phyloP scores from a whole-genome alignment of 352 stramenopile species.

The Blastocystis sp. region DNA sequence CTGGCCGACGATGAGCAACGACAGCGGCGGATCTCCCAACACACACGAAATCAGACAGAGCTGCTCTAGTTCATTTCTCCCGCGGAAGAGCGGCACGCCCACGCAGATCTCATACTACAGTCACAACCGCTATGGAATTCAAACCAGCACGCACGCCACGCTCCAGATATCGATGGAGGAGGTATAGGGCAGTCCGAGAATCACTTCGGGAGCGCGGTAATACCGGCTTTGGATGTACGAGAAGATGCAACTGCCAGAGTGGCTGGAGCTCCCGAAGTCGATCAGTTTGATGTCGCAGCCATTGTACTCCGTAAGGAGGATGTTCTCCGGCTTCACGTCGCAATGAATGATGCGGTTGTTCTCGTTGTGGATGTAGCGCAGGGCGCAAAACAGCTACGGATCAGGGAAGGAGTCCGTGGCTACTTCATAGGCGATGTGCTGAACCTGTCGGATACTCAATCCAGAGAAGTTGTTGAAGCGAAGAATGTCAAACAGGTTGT shows the following conservation, averaged over 20 bases:
- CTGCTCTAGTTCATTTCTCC: slow-evolving; percentile 80
- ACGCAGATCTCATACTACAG: slow-evolving; percentile 77
- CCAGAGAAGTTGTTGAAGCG: slow-evolving; percentile 79
- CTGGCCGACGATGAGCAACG: slow-evolving; percentile 8
- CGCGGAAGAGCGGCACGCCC: slow-evolving; percentile 81
- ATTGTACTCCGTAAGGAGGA: slow-evolving; percentile 77
- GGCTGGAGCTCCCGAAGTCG: slow-evolving; percentile 83
- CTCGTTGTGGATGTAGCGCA: slow-evolving; percentile 76
- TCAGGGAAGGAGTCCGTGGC: neutral
- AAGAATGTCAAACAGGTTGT: slow-evolving; percentile 82
- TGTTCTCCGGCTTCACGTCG: slow-evolving; percentile 83
- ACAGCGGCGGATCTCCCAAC: slow-evolving; percentile 74
- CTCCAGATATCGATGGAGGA: slow-evolving; percentile 85
- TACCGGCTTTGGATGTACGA: slow-evolving; percentile 87
- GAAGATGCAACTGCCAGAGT: slow-evolving; percentile 77
- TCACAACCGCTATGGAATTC: neutral
- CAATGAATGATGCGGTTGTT: slow-evolving; percentile 78
- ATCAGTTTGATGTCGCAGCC: slow-evolving; percentile 82
- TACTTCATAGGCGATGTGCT: slow-evolving; percentile 73
- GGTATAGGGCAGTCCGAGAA: slow-evolving; percentile 79
- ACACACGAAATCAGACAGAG: slow-evolving; percentile 81
- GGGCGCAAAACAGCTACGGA: slow-evolving; percentile 74
- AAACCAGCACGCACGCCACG: slow-evolving; percentile 80
- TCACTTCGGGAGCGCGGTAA: slow-evolving; percentile 84
- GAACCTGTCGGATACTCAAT: slow-evolving; percentile 76